Percentiles rank a stretch among this genome's conserved stretches.
phyloP scores from a whole-genome alignment of 306 rosid genomes.

The Aeschynomene evenia region DNA sequence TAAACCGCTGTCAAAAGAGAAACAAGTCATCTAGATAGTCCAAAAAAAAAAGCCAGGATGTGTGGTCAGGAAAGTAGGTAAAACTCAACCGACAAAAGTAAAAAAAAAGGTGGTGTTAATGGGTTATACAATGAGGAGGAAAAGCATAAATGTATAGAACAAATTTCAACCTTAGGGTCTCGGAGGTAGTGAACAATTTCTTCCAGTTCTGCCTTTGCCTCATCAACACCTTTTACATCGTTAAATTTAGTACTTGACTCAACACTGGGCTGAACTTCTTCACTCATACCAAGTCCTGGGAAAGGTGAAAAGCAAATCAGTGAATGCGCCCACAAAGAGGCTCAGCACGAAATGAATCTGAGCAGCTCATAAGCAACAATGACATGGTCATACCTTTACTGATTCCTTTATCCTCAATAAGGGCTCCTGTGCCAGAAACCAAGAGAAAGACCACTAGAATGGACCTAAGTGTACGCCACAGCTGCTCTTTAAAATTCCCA shows the following conservation, averaged over 20 bases:
- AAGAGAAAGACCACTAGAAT: constrained; percentile 59
- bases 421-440: constrained; percentile 77
- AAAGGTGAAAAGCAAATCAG: constrained; percentile 25
- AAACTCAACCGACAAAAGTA: not conserved
- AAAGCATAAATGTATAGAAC: not conserved
- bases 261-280: constrained; percentile 76
- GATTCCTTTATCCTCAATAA: constrained; percentile 75
- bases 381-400: constrained; percentile 62
- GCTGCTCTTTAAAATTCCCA: constrained; percentile 70
- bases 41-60: not conserved
- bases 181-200: constrained; percentile 90
- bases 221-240: constrained; percentile 89
- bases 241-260: constrained; percentile 72
- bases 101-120: too few species aligned
- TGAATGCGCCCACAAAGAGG: constrained; percentile 6
- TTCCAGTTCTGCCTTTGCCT: constrained; percentile 90
- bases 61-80: not conserved
- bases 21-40: constrained; percentile 21
- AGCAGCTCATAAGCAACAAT: constrained; percentile 4
- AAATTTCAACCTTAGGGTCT: constrained; percentile 72
- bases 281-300: constrained; percentile 62
- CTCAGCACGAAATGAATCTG: not conserved
- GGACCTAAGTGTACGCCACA: constrained; percentile 71
- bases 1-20: constrained; percentile 72
- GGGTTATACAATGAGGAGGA: too few species aligned